These are phyloP conservation scores for Pseudocercospora eumusae DNA, from an alignment of 2,329 filamentous ascomycete species.

Conservation along the genomic window DNA sequence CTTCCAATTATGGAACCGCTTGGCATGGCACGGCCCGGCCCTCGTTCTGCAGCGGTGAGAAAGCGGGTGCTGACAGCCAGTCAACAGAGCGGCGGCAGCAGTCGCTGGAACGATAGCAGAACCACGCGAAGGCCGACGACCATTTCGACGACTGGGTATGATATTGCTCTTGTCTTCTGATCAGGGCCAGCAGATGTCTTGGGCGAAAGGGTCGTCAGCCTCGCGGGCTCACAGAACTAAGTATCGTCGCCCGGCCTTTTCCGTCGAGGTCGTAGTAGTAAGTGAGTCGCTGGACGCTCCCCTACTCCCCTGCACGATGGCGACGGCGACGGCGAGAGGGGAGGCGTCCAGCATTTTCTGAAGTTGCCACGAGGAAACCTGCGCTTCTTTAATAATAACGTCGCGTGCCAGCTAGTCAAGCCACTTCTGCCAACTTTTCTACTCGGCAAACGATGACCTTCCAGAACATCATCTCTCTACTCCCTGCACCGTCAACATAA, in stretches of 20 bases:
- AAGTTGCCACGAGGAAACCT: background rate
- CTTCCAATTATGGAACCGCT: conserved; percentile 36
- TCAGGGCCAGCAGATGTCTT: background rate
- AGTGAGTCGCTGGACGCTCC: conserved; percentile 22
- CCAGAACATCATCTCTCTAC: background rate
- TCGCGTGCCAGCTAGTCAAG: background rate
- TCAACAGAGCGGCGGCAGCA: conserved; percentile 9
- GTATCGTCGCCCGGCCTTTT: conserved; percentile 8
- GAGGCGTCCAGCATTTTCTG: conserved; percentile 18
- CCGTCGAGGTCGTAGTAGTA: conserved; percentile 4
- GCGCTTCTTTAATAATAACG: background rate
- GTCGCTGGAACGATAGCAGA: conserved; percentile 10
- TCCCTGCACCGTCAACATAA: background rate
- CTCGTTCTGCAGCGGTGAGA: conserved; percentile 18
- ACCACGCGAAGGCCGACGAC: background rate
- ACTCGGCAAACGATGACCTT: too few species aligned
- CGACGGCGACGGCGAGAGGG: conserved; percentile 16
- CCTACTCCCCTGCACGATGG: conserved; percentile 22
- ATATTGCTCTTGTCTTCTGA: background rate
- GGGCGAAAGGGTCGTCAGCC: background rate
- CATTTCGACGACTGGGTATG: conserved; percentile 1
- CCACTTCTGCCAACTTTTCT: conserved; percentile 4
- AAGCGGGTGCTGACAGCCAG: conserved; percentile 17
- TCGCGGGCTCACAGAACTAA: too few species aligned
- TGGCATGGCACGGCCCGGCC: conserved; percentile 23